A percentile compares a stretch with the other conserved stretches of the same genome.
Conservation (phyloP, 805 yeast species). For the Candida vaughaniae region DNA sequence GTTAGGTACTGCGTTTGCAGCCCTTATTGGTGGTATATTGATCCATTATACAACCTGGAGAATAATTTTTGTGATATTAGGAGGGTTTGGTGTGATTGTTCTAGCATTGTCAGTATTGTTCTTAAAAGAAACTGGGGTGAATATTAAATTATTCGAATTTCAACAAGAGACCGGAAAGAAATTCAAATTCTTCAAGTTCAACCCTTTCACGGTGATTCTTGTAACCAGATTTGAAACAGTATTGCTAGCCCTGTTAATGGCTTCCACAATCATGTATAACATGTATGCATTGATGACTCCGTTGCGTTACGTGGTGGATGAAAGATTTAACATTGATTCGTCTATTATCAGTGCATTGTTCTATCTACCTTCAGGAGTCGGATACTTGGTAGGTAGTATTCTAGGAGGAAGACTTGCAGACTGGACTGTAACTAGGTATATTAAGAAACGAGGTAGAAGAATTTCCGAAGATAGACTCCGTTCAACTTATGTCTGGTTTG, state of each 20-base stretch:
- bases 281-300: conserved; percentile 55
- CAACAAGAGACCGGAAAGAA: conserved; percentile 12
- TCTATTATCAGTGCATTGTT: conserved; percentile 51
- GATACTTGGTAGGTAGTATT: conserved; percentile 48
- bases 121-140: conserved; percentile 44
- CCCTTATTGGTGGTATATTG: conserved; percentile 52
- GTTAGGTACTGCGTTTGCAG: conserved; percentile 50
- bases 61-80: conserved; percentile 48
- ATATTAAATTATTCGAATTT: conserved; percentile 17
- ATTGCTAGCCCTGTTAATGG: conserved; percentile 38
- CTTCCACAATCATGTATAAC: conserved; percentile 40
- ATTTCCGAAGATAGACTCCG: conserved; percentile 51
- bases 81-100: conserved; percentile 38
- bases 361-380: conserved; percentile 54
- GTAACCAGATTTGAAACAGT: conserved; percentile 42
- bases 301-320: conserved; percentile 52
- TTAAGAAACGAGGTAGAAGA: conserved; percentile 38
- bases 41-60: conserved; percentile 51
- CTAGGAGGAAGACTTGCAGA: conserved; percentile 54
- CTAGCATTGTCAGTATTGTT: conserved; percentile 33
- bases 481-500: conserved; percentile 25
- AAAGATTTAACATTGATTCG: conserved; percentile 45
- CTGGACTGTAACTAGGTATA: conserved; percentile 40
- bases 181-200: conserved; percentile 30
- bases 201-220: conserved; percentile 42